Evolutionary conservation across 108 stramenopile genomes (phyloP), one percentile per base, ranked within the genome.

Genomic region (Poteriospumella lacustris): DNA sequence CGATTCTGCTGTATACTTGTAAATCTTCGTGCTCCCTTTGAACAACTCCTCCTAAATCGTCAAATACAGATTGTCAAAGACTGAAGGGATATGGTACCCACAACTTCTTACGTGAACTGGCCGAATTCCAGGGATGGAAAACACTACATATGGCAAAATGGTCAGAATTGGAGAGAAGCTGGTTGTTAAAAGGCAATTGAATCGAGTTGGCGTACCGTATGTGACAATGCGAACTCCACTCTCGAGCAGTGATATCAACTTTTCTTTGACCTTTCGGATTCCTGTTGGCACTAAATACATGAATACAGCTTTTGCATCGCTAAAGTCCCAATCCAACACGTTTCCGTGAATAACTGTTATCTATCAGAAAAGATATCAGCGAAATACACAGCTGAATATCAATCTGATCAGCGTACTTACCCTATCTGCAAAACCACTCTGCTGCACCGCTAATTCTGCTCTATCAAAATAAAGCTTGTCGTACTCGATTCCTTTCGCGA

Each of bases 201-300:
- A 64, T 3, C 36, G 5, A 64, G 28, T 5, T 64, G 60, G 36
- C 31, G 28, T 64, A 64, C 60, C 60, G 36, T 64, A 64, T 5
- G 60, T 12, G 3, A 64, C 60, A 64, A 64, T 33, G 9, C 60
- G 60, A 26, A 64, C 60, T 12, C 60, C 60, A 34, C 60, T 64
- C 9, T 64, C 31, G 31, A 64, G 60, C 15, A 56, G 15, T 34
- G 60, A 26, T 31, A 64, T 24, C 80, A 94, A 77, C 39, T 89
- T 67, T 0, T 88, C 88, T 59, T 82, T 80, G 0, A 92, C 59
- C 68, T 85, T 83, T 52, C 85, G 68, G 59, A 94, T 68, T 0
- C 93, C 93, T 44, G 87, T 84, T 41, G 93, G 93, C 15, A 92
- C 67, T 24, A 94, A 73, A 72, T 90, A 94, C n/a, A 94, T 58